Percentiles rank a stretch among this genome's conserved stretches.
phyloP scores from a whole-genome alignment of 805 yeast species.

The Jamesozyma piceae region DNA sequence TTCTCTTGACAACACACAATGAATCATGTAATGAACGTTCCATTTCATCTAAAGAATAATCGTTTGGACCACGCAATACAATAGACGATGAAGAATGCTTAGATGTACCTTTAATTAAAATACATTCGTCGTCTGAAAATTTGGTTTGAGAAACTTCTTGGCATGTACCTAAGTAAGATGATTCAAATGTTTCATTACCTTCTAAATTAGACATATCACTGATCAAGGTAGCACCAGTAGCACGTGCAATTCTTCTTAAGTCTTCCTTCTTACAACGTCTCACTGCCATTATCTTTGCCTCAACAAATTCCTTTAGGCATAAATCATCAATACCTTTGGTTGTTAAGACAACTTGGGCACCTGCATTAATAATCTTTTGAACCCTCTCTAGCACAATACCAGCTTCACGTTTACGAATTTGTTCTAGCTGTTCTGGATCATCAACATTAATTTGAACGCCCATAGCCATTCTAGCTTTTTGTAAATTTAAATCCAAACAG shows the following conservation, averaged over 20 bases:
- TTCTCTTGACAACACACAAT: slow-evolving; percentile 86
- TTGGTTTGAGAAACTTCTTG: slow-evolving; percentile 84
- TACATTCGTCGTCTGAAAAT: slow-evolving; percentile 95
- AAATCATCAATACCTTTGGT: slow-evolving; percentile 93
- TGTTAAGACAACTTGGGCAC: slow-evolving; percentile 87
- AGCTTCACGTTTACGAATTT: slow-evolving; percentile 79
- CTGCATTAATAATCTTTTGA: slow-evolving; percentile 69
- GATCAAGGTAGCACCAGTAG: slow-evolving; percentile 91
- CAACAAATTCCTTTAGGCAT: slow-evolving; percentile 84
- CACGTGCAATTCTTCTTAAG: slow-evolving; percentile 90
- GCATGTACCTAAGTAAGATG: slow-evolving; percentile 78
- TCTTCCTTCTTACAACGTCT: slow-evolving; percentile 97
- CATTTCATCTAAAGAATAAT: slow-evolving; percentile 95
- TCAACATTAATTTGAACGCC: slow-evolving; percentile 96
- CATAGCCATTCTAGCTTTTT: slow-evolving; percentile 94
- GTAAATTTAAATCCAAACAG: slow-evolving; percentile 82
- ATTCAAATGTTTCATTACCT: slow-evolving; percentile 88
- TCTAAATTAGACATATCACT: slow-evolving; percentile 85
- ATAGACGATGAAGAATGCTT: slow-evolving; percentile 89
- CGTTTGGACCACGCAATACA: slow-evolving; percentile 90
- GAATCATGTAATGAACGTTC: slow-evolving; percentile 95
- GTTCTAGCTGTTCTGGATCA: slow-evolving; percentile 95
- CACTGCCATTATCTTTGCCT: slow-evolving; percentile 87
- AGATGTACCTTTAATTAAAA: slow-evolving; percentile 78
- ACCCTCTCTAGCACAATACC: slow-evolving; percentile 80